Base-by-base conservation (phyloP, 805 yeast genomes). In the Pichia exigua region DNA sequence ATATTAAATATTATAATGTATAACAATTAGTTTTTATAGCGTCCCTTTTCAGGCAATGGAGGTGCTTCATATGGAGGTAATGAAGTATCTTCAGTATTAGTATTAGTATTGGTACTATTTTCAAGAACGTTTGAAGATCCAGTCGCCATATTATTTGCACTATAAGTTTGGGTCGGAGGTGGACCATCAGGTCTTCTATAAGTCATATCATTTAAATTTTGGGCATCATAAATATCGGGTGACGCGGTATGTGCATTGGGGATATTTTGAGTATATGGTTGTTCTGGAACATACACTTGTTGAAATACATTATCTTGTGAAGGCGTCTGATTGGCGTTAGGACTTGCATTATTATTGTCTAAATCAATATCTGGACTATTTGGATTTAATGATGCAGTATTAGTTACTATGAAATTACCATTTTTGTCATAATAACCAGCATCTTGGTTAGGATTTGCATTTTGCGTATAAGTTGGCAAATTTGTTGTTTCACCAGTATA, bases 381-480 rank as follows among this genome's bases (percentile, higher is more conserved):
- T 13, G 22, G 10, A 5, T 40, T n/a, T 21, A 40, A 20, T 40
- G 42, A 9, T 2, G 21, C 22, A 41, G 28, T 41, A 22, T 15
- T 41, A n/a, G 43, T 40, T 6, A 20, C 13, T 45, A 66, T 58
- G 55, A 75, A 76, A 49, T 62, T 70, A 35, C 88, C 96, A 30
- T 72, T 63, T 35, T 67, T 69, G 62, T 86, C 92, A 60, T 85
- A 87, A 64, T 76, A 83, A 0, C 94, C 96, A 64, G 85, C 77
- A 63, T 88, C 95, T 45, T 61, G 65, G 47, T 78, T 74, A 27
- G 82, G 46, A 27, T 26, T 40, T 42, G 27, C 22, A 45, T 21
- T 27, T 30, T 71, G 86, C 0, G 89, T 78, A 57, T 86, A 86
- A 2, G 83, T 74, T 0, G 95, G 95, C 1, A 85, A 87, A 38